Evolutionary conservation across 352 stramenopile species (phyloP).

Genomic region (Phytopythium litorale): DNA sequence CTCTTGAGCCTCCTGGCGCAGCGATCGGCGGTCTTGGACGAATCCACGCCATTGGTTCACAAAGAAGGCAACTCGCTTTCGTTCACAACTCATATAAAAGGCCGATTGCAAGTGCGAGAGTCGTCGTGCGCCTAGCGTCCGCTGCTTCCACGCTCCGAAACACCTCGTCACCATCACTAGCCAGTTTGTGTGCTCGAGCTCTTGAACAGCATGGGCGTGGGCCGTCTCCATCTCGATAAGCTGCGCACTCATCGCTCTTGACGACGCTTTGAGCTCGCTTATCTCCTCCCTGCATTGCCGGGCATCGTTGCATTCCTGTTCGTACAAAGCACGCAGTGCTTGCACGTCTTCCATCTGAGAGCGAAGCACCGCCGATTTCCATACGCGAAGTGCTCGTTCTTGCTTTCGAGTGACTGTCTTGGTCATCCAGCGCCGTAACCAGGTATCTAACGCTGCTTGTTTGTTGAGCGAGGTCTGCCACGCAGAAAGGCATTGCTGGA

Average conservation of each 20-base stretch:
- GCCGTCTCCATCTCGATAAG: neutral
- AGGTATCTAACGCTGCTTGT: neutral
- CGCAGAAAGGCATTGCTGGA: slow-evolving; percentile 10
- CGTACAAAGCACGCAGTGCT: neutral
- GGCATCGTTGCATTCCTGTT: neutral
- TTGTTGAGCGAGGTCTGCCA: slow-evolving; percentile 14
- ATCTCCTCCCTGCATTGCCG: neutral
- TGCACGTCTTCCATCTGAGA: slow-evolving; percentile 6
- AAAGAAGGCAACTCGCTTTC: neutral
- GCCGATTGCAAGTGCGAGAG: neutral
- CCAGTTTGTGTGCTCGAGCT: neutral
- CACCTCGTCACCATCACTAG: neutral
- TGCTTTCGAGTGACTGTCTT: slow-evolving; percentile 3
- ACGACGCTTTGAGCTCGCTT: neutral
- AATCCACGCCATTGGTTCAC: neutral
- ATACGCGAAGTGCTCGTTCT: neutral
- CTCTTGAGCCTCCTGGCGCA: neutral
- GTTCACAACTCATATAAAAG: neutral
- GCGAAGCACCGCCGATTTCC: slow-evolving; percentile 6
- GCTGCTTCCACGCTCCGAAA: neutral
- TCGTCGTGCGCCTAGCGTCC: neutral
- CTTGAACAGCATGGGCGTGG: neutral
- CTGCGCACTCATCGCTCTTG: neutral
- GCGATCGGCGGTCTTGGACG: neutral
- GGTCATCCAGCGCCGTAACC: slow-evolving; percentile 2